Conservation (phyloP, 192 early-diverging fungal genomes). For the Entomortierella lignicola region DNA sequence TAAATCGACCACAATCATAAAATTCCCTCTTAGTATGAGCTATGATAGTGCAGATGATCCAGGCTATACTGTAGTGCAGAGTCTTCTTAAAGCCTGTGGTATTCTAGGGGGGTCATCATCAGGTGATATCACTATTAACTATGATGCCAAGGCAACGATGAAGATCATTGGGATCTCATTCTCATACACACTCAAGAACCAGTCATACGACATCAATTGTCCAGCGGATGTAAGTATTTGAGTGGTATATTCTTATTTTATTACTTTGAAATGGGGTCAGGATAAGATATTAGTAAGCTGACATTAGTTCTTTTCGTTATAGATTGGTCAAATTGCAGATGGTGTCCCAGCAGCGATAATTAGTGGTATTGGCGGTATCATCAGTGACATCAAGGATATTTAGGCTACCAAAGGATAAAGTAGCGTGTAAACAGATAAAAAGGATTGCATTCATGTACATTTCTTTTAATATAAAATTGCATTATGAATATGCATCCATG, state of each 20-base stretch:
- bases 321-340: too few relatives aligned
- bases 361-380: too few relatives aligned
- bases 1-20: slow-evolving; percentile 10
- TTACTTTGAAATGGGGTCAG: background rate
- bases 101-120: slow-evolving; percentile 14
- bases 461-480: too few relatives aligned
- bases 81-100: slow-evolving; percentile 28
- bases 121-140: slow-evolving; percentile 17
- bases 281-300: too few relatives aligned
- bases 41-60: slow-evolving; percentile 32
- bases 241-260: background rate
- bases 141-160: slow-evolving; percentile 23
- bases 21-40: slow-evolving; percentile 17
- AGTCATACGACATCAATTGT: slow-evolving; percentile 11
- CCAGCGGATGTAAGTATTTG: slow-evolving; percentile 29
- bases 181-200: slow-evolving; percentile 11
- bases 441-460: too few relatives aligned
- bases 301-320: too few relatives aligned
- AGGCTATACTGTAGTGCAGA: slow-evolving; percentile 26
- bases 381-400: too few relatives aligned
- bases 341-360: too few relatives aligned
- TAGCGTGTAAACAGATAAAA: too few relatives aligned
- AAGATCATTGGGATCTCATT: slow-evolving; percentile 29
- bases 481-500: too few relatives aligned
- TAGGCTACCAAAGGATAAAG: too few relatives aligned